Percentiles rank a stretch among this genome's conserved stretches.
phyloP scores from a whole-genome alignment of 2,329 filamentous ascomycete species.

The Alternaria consortialis region DNA sequence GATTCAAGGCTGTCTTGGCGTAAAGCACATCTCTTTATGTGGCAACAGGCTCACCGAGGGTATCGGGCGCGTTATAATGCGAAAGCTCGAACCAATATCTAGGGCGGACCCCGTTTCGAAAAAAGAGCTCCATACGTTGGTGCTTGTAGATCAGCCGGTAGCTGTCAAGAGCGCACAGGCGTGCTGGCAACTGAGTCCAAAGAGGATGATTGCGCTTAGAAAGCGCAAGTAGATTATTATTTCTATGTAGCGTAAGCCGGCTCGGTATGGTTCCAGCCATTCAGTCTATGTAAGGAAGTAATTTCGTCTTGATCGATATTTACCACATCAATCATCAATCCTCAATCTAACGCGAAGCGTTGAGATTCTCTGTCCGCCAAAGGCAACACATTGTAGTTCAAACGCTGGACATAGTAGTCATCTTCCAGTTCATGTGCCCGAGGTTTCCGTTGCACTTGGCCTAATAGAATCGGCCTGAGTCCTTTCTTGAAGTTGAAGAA shows the following conservation, averaged over 20 bases:
- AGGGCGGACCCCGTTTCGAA: no score
- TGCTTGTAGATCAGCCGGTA: no score
- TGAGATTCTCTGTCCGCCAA: slow-evolving; percentile 15
- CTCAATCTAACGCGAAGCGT: slow-evolving; percentile 17
- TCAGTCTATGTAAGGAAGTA: neutral
- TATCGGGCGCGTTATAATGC: no score
- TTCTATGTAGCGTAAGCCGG: neutral
- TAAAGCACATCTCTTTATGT: no score
- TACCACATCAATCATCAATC: neutral
- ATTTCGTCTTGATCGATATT: neutral
- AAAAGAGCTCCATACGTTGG: no score
- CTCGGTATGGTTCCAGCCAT: neutral
- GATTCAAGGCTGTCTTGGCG: no score
- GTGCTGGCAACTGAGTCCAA: neutral
- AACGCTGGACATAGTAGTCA: slow-evolving; percentile 18
- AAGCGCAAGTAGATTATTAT: neutral
- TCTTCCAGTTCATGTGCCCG: slow-evolving; percentile 14
- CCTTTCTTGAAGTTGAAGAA: slow-evolving; percentile 34
- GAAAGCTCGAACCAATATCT: no score
- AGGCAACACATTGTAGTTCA: slow-evolving; percentile 20
- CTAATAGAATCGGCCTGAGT: slow-evolving; percentile 29
- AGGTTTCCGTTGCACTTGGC: slow-evolving; percentile 14
- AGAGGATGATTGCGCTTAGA: neutral
- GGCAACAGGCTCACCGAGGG: no score
- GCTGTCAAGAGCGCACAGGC: no score